Base-by-base conservation (phyloP, 2,329 filamentous ascomycete genomes). In the Penicillium sp. region DNA sequence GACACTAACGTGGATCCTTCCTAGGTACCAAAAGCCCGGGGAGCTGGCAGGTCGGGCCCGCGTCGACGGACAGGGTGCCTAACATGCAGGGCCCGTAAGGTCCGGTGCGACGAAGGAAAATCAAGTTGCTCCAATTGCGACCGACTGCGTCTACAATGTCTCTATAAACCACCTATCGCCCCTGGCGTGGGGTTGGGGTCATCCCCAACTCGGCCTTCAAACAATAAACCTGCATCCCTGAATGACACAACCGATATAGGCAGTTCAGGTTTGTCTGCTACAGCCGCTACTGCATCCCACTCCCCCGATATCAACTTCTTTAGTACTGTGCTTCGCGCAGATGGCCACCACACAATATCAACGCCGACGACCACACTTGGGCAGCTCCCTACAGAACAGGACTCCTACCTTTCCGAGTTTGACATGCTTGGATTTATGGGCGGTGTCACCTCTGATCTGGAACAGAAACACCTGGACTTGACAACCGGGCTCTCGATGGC, bases 371-470 rank as follows among this genome's bases (percentile, higher is more conserved):
- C 29, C 7, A 49, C 45, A 10, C 50, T 59, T 8, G 55, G 53
- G 34, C 47, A 54, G 34, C 45, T 61, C 5, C 50, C 54, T 6
- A 29, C 51, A 18, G 53, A 57, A 5, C n/a, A 45, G 13, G 51
- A 16, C 18, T 20, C 29, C 7, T 32, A 57, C 37, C 50, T 50
- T 42, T 14, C 34, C 55, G n/a, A 63, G 65, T 72, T 73, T 50
- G 71, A 73, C 51, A 72, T 73, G 63, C 67, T 72, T n/a, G 62
- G 65, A 3, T 72, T 73, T 38, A 73, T 73, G 50, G 69, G 71
- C n/a, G 71, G 67, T 3, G 71, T 73, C 11, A 72, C 69, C 3
- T 71, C 69, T 3, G 71, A 72, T 40, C 57, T 73, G 24, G 66
- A 72, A 35, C 71, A 72, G 50, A 73, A 70, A 50, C 71, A 73